Percentiles rank a stretch among this genome's conserved stretches.
These are phyloP conservation scores for Kurtzmaniella quercitrusa DNA, from an alignment of 1,139 yeast genomes.

Conservation along the genomic window DNA sequence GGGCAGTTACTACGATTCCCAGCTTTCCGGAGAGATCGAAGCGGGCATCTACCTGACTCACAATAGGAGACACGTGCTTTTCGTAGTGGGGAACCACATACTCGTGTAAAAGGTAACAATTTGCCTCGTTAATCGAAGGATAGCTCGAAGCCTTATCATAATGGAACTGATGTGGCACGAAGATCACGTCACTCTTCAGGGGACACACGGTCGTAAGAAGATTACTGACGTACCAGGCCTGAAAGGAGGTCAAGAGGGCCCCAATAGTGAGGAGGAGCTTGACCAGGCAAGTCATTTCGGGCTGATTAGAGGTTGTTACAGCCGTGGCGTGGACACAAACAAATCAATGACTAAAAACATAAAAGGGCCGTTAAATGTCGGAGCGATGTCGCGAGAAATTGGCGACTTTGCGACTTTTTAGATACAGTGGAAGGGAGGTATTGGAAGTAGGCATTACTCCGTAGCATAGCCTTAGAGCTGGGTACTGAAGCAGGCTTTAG, in stretches of 20 bases:
- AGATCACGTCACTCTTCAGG: neutral
- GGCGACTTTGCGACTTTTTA: too few relatives aligned
- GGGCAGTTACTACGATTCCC: neutral
- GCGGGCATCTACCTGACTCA: neutral
- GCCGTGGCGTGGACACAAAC: neutral
- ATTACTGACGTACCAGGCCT: neutral
- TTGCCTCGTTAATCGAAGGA: slow-evolving; percentile 4
- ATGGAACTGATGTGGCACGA: neutral
- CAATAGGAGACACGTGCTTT: slow-evolving; percentile 2
- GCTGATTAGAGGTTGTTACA: neutral
- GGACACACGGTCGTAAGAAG: slow-evolving; percentile 1
- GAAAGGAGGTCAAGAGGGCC: neutral
- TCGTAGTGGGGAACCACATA: slow-evolving; percentile 2
- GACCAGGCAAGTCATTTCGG: neutral
- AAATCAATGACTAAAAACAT: neutral
- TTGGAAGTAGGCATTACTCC: too few relatives aligned
- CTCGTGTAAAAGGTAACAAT: slow-evolving; percentile 5
- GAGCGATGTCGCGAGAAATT: too few relatives aligned
- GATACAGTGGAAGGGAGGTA: too few relatives aligned
- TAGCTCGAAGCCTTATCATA: neutral
- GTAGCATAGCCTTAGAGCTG: too few relatives aligned
- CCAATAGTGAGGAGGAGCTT: neutral
- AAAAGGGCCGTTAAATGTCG: neutral
- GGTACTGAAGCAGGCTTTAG: too few relatives aligned
- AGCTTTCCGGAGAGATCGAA: neutral